Evolutionary conservation across 768 basidiomycete genomes (phyloP).

Genomic region (Dioszegia hungarica): DNA sequence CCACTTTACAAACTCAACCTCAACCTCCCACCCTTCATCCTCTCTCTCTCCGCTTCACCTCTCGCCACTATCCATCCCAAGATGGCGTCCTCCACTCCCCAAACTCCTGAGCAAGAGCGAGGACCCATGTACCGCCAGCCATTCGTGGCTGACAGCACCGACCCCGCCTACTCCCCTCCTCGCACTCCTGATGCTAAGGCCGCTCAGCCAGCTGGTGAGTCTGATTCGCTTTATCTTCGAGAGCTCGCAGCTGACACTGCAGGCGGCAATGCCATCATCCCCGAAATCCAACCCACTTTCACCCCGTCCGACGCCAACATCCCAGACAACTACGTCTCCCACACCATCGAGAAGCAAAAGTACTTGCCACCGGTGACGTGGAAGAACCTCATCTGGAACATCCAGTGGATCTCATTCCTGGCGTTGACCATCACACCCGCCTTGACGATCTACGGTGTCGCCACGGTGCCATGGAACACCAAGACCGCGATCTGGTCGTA

Average conservation of each 20-base stretch:
- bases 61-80: neutral
- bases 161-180: slow-evolving; percentile 43
- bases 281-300: slow-evolving; percentile 39
- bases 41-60: neutral
- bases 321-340: slow-evolving; percentile 76
- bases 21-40: neutral
- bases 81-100: slow-evolving; percentile 15
- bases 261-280: slow-evolving; percentile 28
- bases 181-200: slow-evolving; percentile 28
- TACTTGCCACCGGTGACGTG: slow-evolving; percentile 64
- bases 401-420: slow-evolving; percentile 64
- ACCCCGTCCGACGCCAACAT: slow-evolving; percentile 51
- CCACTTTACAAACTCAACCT: too few relatives aligned
- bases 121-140: slow-evolving; percentile 17
- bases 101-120: slow-evolving; percentile 10
- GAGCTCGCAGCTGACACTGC: slow-evolving; percentile 2
- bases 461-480: slow-evolving; percentile 58
- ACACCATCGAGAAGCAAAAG: slow-evolving; percentile 66
- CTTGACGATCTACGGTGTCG: slow-evolving; percentile 68
- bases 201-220: slow-evolving; percentile 18
- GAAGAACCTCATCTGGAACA: slow-evolving; percentile 61
- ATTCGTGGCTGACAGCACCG: slow-evolving; percentile 28
- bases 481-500: slow-evolving; percentile 64
- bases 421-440: slow-evolving; percentile 71
- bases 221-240: neutral